Conservation (phyloP, 495 filamentous ascomycete species). For the Margaritispora aquatica region DNA sequence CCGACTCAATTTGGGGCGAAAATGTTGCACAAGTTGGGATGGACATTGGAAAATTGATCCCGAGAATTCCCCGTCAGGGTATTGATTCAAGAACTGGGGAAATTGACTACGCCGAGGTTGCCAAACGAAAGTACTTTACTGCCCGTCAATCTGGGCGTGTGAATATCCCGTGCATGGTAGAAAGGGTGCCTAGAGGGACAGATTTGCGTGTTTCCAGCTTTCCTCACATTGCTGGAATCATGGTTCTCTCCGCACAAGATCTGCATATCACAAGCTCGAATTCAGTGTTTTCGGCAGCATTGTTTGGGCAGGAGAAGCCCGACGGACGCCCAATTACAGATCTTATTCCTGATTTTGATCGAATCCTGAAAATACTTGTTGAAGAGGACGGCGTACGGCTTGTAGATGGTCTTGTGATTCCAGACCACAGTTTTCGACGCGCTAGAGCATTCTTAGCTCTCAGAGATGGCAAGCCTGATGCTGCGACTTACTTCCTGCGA, state of each 20-base stretch:
- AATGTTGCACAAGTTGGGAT: slow-evolving; percentile 57
- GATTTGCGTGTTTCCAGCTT: slow-evolving; percentile 84
- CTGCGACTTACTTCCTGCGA: slow-evolving; percentile 67
- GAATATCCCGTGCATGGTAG: slow-evolving; percentile 73
- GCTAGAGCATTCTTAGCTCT: slow-evolving; percentile 78
- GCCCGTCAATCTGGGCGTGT: slow-evolving; percentile 65
- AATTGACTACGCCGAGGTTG: slow-evolving; percentile 64
- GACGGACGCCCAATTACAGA: slow-evolving; percentile 73
- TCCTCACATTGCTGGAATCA: slow-evolving; percentile 93
- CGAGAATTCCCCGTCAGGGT: slow-evolving; percentile 69
- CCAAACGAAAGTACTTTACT: slow-evolving; percentile 69
- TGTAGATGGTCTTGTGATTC: slow-evolving; percentile 91
- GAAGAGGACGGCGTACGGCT: slow-evolving; percentile 80
- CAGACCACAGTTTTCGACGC: slow-evolving; percentile 90
- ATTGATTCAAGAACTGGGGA: slow-evolving; percentile 57
- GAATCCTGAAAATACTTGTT: slow-evolving; percentile 68
- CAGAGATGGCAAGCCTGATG: slow-evolving; percentile 70
- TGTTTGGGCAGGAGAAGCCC: slow-evolving; percentile 82
- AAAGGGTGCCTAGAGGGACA: slow-evolving; percentile 53
- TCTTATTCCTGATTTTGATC: slow-evolving; percentile 82
- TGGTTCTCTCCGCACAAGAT: slow-evolving; percentile 73
- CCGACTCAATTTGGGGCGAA: slow-evolving; percentile 74
- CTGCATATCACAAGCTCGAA: slow-evolving; percentile 87
- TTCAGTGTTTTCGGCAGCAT: slow-evolving; percentile 82
- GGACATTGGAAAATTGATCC: slow-evolving; percentile 69